Evolutionary conservation across 2,329 filamentous ascomycete genomes (phyloP).

Genomic region (Aspergillus arachidicola): DNA sequence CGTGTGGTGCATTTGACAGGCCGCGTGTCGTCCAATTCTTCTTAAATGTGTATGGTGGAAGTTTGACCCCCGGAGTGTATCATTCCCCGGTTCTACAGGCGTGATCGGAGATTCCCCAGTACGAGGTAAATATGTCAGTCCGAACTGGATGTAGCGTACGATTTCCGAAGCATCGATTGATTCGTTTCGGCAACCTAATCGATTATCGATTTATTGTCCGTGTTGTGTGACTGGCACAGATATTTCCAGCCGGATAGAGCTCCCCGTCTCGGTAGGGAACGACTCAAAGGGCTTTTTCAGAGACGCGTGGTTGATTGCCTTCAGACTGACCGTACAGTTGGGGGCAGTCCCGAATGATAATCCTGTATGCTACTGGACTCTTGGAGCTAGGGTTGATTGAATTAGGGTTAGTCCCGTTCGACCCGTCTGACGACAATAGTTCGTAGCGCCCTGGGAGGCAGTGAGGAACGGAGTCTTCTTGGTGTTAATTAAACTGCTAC

Average conservation of each 20-base stretch:
- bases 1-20: too few species aligned
- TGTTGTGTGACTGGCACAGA: neutral
- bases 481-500: too few species aligned
- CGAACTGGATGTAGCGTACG: neutral
- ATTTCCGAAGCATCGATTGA: neutral
- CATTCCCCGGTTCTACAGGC: neutral
- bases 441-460: too few species aligned
- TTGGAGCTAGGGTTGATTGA: too few species aligned
- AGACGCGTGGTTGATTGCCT: neutral
- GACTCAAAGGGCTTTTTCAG: neutral
- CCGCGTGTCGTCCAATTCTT: too few species aligned
- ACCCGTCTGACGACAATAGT: too few species aligned
- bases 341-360: neutral
- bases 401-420: too few species aligned
- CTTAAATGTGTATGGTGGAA: neutral
- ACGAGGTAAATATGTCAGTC: neutral
- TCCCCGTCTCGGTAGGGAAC: neutral
- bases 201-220: neutral
- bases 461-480: too few species aligned
- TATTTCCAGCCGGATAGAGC: neutral
- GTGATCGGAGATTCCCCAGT: neutral
- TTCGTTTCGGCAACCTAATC: too few species aligned
- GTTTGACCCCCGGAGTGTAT: neutral
- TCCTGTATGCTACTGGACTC: conserved; percentile 21
- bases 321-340: neutral